Conservation (phyloP, 352 stramenopile genomes). For the Phytophthora europaea region DNA sequence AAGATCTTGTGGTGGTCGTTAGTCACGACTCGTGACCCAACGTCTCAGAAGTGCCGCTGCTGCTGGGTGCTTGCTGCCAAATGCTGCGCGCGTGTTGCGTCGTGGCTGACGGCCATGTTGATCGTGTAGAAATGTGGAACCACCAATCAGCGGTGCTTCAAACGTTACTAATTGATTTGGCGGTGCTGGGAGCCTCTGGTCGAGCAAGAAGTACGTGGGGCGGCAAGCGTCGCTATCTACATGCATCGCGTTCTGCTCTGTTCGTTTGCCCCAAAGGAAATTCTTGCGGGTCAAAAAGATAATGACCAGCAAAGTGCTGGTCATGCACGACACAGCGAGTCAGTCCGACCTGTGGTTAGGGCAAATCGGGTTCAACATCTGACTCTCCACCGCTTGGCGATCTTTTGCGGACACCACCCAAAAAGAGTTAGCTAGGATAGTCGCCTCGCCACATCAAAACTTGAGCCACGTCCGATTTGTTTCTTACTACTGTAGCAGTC, state of each 20-base stretch:
- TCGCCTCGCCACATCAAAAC: background rate
- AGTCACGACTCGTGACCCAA: no score
- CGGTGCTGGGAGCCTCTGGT: background rate
- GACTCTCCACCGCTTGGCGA: background rate
- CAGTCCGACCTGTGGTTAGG: constrained; percentile 1
- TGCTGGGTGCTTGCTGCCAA: background rate
- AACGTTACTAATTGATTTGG: constrained; percentile 29
- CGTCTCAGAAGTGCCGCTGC: background rate
- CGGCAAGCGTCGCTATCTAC: background rate
- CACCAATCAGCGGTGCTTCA: constrained; percentile 25
- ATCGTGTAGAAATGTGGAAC: constrained; percentile 25
- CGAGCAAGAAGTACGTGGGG: background rate
- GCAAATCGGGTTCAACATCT: background rate
- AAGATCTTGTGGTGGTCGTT: constrained; percentile 18
- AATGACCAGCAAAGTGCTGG: background rate
- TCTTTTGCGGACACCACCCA: background rate
- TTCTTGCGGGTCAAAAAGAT: constrained; percentile 10
- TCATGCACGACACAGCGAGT: background rate
- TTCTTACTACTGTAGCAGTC: background rate
- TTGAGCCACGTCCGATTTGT: constrained; percentile 1
- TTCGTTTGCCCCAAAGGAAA: background rate
- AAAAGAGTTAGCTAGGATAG: background rate
- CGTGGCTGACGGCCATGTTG: constrained; percentile 15
- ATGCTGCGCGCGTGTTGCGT: background rate
- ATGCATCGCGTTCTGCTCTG: background rate